Percentiles rank a stretch among this genome's conserved stretches.
These are phyloP conservation scores for Hemerocallis citrina DNA, from an alignment of 106 monocot species.

Conservation along the genomic window DNA sequence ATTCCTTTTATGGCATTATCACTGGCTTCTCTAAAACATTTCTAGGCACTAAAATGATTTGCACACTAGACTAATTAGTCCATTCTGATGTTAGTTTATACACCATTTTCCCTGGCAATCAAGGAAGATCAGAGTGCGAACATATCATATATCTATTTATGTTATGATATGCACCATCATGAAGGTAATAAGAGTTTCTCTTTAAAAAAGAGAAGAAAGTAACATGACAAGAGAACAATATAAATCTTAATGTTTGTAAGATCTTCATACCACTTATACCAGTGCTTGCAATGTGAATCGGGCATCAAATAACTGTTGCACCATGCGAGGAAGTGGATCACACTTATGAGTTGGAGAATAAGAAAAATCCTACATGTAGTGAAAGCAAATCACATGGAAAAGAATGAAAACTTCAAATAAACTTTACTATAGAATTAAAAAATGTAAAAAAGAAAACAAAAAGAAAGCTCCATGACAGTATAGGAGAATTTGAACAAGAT, in stretches of 20 bases:
- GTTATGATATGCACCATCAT: too few species aligned
- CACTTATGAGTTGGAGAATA: conserved; percentile 65
- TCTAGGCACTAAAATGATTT: too few species aligned
- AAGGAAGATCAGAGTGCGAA: too few species aligned
- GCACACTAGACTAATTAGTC: background rate
- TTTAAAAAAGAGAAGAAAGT: too few species aligned
- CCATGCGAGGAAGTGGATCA: conserved; percentile 54
- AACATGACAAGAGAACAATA: background rate
- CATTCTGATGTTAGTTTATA: background rate
- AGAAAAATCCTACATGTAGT: conserved; percentile 48
- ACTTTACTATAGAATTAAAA: background rate
- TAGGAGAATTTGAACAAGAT: background rate
- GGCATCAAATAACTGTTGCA: conserved; percentile 44
- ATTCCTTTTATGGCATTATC: too few species aligned
- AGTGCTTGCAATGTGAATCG: conserved; percentile 26
- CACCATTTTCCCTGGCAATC: background rate
- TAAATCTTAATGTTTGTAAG: too few species aligned
- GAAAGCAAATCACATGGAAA: background rate
- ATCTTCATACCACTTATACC: conserved; percentile 23
- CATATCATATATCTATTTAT: too few species aligned
- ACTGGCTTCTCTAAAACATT: too few species aligned
- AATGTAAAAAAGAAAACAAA: background rate
- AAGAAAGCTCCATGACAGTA: background rate
- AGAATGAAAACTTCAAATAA: background rate
- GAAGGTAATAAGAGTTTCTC: too few species aligned